phyloP scores from a whole-genome alignment of 2,329 filamentous ascomycete species.

The Trichoderma guizhouense region DNA sequence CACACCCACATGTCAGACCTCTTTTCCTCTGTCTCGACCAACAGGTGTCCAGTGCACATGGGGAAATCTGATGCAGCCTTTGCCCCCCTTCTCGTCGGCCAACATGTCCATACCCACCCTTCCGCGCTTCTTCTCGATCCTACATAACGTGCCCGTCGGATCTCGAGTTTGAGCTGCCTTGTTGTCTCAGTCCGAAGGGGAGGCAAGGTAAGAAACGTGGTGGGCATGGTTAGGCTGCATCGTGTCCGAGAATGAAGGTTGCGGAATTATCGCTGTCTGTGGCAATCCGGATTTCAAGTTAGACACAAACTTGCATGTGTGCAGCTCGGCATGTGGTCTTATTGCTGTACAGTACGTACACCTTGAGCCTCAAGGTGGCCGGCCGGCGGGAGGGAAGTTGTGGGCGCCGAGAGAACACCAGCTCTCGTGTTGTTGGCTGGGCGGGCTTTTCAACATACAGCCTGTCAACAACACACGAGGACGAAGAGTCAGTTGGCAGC shows the following conservation, averaged over 20 bases:
- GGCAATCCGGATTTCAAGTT: background rate
- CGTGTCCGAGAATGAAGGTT: background rate
- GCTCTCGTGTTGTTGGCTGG: background rate
- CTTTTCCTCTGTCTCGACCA: background rate
- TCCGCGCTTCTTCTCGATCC: constrained; percentile 15
- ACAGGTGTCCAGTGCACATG: background rate
- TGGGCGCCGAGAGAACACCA: background rate
- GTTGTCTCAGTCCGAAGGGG: constrained; percentile 13
- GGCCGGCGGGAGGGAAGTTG: background rate
- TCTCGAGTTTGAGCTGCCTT: background rate
- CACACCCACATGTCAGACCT: constrained; percentile 14
- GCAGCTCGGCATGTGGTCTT: background rate
- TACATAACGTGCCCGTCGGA: constrained; percentile 19
- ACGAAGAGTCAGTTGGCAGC: background rate
- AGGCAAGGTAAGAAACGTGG: constrained; percentile 11
- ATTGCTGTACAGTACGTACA: background rate
- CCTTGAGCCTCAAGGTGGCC: background rate
- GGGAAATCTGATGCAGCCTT: background rate
- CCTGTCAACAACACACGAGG: background rate
- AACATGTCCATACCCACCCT: constrained; percentile 1
- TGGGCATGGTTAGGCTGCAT: background rate
- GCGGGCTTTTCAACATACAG: background rate
- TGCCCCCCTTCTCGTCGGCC: constrained; percentile 2
- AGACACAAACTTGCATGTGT: background rate
- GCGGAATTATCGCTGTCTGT: background rate